Percentiles rank a stretch among this genome's conserved stretches.
phyloP scores from a whole-genome alignment of 2,329 filamentous ascomycete species.

The Cercospora nicotianae region DNA sequence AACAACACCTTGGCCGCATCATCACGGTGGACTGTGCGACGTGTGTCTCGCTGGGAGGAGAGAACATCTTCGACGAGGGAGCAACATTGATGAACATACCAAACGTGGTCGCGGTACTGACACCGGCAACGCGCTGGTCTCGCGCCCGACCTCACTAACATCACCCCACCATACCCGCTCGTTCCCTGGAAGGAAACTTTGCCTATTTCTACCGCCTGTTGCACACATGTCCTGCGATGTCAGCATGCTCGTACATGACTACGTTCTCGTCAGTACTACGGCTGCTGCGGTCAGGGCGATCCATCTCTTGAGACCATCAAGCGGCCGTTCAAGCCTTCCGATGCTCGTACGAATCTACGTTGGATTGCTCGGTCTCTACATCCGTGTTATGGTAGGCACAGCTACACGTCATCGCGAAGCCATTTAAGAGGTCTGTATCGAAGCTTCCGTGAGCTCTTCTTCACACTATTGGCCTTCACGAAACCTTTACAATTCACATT shows the following conservation, averaged over 20 bases:
- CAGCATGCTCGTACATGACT: not conserved
- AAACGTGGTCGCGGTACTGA: not conserved
- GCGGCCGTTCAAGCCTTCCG: not conserved
- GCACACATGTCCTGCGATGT: not conserved
- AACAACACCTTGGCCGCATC: not conserved
- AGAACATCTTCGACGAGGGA: not conserved
- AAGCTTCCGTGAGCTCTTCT: not conserved
- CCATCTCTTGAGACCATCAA: not conserved
- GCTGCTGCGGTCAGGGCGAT: not conserved
- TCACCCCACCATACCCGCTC: conserved; percentile 11
- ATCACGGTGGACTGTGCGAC: not conserved
- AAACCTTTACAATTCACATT: not conserved
- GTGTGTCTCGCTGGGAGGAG: not conserved
- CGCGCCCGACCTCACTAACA: not conserved
- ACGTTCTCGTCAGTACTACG: not conserved
- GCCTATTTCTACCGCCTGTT: not conserved
- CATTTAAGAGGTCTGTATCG: not conserved
- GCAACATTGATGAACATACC: not conserved
- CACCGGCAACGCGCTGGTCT: not conserved
- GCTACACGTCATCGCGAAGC: conserved; percentile 13
- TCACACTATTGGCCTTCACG: not conserved
- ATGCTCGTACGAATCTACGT: not conserved
- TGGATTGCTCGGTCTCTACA: not conserved
- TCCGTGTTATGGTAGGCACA: not conserved
- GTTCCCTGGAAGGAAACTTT: not conserved